A percentile compares a stretch with the other conserved stretches of the same genome.
Evolutionary conservation across 805 yeast species (phyloP).

Genomic region (Yamadazyma olivae): DNA sequence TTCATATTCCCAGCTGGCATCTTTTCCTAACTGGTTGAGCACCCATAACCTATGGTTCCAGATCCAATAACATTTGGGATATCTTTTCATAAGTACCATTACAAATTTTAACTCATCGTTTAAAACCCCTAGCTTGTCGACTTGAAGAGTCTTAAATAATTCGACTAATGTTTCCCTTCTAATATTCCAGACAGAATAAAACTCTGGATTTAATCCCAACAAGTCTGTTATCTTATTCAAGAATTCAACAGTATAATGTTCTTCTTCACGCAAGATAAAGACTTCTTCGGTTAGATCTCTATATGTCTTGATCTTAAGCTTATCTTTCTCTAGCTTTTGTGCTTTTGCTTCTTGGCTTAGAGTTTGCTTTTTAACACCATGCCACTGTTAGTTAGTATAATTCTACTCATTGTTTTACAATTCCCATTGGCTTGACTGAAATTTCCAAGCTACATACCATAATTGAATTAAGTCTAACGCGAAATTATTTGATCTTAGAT

Average conservation of each 20-base stretch:
- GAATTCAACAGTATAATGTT: constrained; percentile 24
- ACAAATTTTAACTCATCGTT: constrained; percentile 61
- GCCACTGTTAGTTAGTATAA: constrained; percentile 43
- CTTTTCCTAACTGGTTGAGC: constrained; percentile 41
- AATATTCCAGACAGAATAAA: constrained; percentile 87
- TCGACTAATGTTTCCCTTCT: constrained; percentile 65
- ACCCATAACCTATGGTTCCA: constrained; percentile 95
- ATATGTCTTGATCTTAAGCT: constrained; percentile 56
- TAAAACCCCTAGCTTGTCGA: constrained; percentile 20
- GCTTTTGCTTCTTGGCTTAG: constrained; percentile 54
- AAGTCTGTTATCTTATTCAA: constrained; percentile 56
- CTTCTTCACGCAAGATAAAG: constrained; percentile 25
- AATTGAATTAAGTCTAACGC: background rate
- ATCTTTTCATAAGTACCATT: constrained; percentile 53
- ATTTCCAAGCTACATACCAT: constrained; percentile 1
- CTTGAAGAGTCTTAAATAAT: constrained; percentile 17
- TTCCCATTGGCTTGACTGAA: too few species aligned
- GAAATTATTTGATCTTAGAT: too few species aligned
- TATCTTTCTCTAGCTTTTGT: constrained; percentile 56
- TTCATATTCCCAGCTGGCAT: constrained; percentile 71
- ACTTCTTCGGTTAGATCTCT: constrained; percentile 42
- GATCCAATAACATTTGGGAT: constrained; percentile 94
- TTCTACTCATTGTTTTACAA: too few species aligned
- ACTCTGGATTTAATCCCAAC: constrained; percentile 74
- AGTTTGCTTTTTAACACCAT: constrained; percentile 64